Percentiles rank a stretch among this genome's conserved stretches.
Evolutionary conservation across 2,329 filamentous ascomycete species (phyloP).

Genomic region (Colletotrichum agaves): DNA sequence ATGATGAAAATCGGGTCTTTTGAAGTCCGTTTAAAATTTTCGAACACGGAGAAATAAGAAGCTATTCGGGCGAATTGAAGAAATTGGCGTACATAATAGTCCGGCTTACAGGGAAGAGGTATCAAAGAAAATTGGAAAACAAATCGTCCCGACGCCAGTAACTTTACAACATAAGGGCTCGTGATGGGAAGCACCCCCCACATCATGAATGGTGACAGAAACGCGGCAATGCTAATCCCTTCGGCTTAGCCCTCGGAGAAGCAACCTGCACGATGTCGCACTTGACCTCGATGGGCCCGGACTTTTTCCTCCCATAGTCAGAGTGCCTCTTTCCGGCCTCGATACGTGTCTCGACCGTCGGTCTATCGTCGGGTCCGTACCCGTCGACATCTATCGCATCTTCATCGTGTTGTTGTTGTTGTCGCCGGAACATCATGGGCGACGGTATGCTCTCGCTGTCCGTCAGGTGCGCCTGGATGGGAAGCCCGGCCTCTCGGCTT

Average conservation of each 20-base stretch:
- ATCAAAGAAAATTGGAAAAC: too few species aligned
- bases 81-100: too few species aligned
- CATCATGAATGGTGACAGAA: background rate
- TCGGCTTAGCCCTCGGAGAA: slow-evolving; percentile 4
- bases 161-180: background rate
- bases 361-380: background rate
- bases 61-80: too few species aligned
- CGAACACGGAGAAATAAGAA: too few species aligned
- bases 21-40: too few species aligned
- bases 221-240: background rate
- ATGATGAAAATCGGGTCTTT: too few species aligned
- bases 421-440: slow-evolving; percentile 7
- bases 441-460: slow-evolving; percentile 2
- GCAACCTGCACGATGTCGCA: slow-evolving; percentile 24
- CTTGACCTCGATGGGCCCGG: slow-evolving; percentile 19
- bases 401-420: too few species aligned
- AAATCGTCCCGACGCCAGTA: too few species aligned
- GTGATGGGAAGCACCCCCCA: background rate
- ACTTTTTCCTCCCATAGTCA: background rate
- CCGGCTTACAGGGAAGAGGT: too few species aligned
- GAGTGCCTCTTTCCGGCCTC: background rate
- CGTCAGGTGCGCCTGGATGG: background rate
- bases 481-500: background rate
- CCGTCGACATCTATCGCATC: background rate
- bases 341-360: slow-evolving; percentile 21